Conservation (phyloP, 306 rosid genomes). For the Cucumis sativus region DNA sequence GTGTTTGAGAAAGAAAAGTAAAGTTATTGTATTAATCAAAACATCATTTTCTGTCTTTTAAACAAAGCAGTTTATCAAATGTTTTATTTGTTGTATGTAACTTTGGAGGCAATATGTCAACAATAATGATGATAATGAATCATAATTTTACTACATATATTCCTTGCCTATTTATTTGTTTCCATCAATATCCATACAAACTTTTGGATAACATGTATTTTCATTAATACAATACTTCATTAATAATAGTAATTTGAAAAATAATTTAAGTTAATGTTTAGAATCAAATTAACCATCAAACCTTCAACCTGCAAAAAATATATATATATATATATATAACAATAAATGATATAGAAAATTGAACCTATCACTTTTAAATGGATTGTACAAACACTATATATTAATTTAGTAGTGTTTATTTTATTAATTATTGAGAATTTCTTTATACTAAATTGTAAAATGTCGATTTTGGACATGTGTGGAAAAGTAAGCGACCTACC, state of each 20-base stretch:
- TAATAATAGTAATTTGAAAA: background rate
- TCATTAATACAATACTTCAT: background rate
- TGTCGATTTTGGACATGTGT: too few relatives aligned
- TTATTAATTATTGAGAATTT: too few relatives aligned
- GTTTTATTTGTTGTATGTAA: background rate
- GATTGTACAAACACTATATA: background rate
- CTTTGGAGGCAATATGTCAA: background rate
- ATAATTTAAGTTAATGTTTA: background rate
- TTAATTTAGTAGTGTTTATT: too few relatives aligned
- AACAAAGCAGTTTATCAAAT: background rate
- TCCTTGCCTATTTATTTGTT: background rate
- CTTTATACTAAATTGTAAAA: too few relatives aligned
- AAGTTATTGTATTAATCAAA: background rate
- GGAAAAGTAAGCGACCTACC: too few relatives aligned
- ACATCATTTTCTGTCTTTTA: background rate
- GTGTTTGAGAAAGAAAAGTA: background rate
- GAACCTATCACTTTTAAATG: too few relatives aligned
- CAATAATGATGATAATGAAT: background rate
- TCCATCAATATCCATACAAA: background rate
- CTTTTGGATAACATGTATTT: background rate
- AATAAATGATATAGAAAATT: too few relatives aligned
- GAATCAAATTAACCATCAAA: too few relatives aligned
- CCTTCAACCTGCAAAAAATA: too few relatives aligned
- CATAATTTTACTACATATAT: background rate
- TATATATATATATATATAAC: too few relatives aligned